phyloP scores from a whole-genome alignment of 176 grass and related monocot genomes.

The Tuctoria greenei region DNA sequence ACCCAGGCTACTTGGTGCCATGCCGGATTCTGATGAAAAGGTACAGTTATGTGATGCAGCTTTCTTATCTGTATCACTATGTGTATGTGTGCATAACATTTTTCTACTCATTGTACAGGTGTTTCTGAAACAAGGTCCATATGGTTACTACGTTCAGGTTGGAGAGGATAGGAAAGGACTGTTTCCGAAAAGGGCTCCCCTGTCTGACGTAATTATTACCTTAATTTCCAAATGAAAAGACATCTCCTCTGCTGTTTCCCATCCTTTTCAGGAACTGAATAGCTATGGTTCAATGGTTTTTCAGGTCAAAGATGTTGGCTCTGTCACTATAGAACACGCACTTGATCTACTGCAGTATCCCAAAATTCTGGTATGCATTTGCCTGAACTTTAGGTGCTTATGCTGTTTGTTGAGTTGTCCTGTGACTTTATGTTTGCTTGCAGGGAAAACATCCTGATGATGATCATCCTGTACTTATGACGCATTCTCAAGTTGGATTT shows the following conservation, averaged over 20 bases:
- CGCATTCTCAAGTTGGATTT: conserved; percentile 79
- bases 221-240: conserved; percentile 17
- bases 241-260: background rate
- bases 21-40: conserved; percentile 67
- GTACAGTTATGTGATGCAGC: conserved; percentile 28
- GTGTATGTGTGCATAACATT: background rate
- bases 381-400: conserved; percentile 15
- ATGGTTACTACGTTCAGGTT: conserved; percentile 84
- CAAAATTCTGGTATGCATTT: conserved; percentile 59
- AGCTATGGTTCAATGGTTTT: conserved; percentile 27
- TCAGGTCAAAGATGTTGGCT: conserved; percentile 66
- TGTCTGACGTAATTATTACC: conserved; percentile 54
- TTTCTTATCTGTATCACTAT: conserved; percentile 23
- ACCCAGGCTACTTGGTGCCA: conserved; percentile 64
- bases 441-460: conserved; percentile 89
- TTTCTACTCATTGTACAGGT: conserved; percentile 45
- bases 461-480: conserved; percentile 57
- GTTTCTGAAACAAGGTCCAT: conserved; percentile 85
- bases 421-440: conserved; percentile 27
- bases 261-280: conserved; percentile 14
- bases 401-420: conserved; percentile 15
- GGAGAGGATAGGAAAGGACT: conserved; percentile 76
- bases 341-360: conserved; percentile 89
- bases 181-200: conserved; percentile 65
- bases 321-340: conserved; percentile 74